Evolutionary conservation across 2,329 filamentous ascomycete genomes (phyloP).

Genomic region (Parastagonospora nodorum): DNA sequence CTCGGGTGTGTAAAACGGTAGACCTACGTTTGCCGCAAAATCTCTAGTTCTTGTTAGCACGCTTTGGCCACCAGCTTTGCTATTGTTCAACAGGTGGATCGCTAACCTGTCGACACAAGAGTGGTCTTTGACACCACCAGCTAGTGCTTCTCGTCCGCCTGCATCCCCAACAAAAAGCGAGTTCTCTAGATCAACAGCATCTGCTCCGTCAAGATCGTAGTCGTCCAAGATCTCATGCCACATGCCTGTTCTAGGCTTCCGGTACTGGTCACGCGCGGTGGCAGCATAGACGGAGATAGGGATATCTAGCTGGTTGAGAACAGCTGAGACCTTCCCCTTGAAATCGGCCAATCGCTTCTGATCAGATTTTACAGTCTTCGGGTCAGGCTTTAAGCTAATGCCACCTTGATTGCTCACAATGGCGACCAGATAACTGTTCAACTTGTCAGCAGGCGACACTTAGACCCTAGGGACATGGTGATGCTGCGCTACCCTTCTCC

Average conservation of each 20-base stretch:
- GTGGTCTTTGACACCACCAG: conserved; percentile 58
- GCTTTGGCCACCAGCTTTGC: not conserved
- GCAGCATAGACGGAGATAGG: conserved; percentile 85
- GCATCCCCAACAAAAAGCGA: conserved; percentile 94
- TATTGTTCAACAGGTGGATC: conserved; percentile 6
- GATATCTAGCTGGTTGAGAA: conserved; percentile 74
- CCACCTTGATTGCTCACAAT: conserved; percentile 91
- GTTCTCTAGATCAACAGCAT: conserved; percentile 67
- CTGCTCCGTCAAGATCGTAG: conserved; percentile 53
- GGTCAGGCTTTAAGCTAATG: conserved; percentile 72
- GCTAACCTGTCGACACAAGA: conserved; percentile 63
- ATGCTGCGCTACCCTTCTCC: conserved; percentile 63
- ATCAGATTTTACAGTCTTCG: conserved; percentile 71
- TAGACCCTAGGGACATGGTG: conserved; percentile 2
- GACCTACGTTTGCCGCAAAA: conserved; percentile 82
- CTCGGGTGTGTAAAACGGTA: conserved; percentile 84
- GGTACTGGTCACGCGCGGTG: conserved; percentile 77
- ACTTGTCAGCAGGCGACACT: conserved; percentile 9
- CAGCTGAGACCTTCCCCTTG: conserved; percentile 75
- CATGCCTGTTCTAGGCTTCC: conserved; percentile 89
- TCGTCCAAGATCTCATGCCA: conserved; percentile 71
- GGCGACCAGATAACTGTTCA: conserved; percentile 71
- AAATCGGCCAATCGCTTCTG: conserved; percentile 76
- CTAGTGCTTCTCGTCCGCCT: conserved; percentile 55
- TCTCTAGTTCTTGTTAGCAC: conserved; percentile 53